These are phyloP conservation scores for Sclerotinia trifoliorum DNA, from an alignment of 2,329 filamentous ascomycete species.

Conservation along the genomic window DNA sequence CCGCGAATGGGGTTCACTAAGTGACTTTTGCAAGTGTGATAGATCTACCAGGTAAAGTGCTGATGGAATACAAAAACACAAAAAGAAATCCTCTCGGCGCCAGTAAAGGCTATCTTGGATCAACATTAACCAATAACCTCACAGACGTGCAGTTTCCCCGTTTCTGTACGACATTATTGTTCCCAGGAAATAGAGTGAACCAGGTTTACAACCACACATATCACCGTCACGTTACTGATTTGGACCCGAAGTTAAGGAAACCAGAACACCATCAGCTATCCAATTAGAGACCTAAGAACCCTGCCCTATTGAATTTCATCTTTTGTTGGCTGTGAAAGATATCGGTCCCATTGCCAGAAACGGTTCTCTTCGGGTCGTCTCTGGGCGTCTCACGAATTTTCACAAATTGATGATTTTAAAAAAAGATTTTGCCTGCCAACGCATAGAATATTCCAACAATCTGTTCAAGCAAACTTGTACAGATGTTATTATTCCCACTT, in stretches of 20 bases:
- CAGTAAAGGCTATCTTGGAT: slow-evolving; percentile 1
- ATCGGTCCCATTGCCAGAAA: slow-evolving; percentile 16
- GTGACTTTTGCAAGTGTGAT: slow-evolving; percentile 29
- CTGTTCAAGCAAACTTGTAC: not conserved
- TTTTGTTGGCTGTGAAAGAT: slow-evolving; percentile 12
- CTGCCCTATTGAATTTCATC: slow-evolving; percentile 22
- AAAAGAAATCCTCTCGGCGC: not conserved
- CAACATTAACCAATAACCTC: slow-evolving; percentile 9
- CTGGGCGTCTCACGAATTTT: not conserved
- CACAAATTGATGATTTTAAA: not conserved
- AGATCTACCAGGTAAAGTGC: slow-evolving; percentile 23
- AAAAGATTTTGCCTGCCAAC: slow-evolving; percentile 22
- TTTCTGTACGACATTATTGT: slow-evolving; percentile 11
- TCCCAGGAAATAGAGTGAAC: not conserved
- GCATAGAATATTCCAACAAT: slow-evolving; percentile 15
- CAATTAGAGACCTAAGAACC: slow-evolving; percentile 35
- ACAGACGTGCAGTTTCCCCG: not conserved
- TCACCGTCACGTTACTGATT: slow-evolving; percentile 37
- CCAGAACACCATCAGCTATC: slow-evolving; percentile 23
- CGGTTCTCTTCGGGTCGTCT: slow-evolving; percentile 4
- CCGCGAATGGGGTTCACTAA: slow-evolving; percentile 31
- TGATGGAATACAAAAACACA: not conserved
- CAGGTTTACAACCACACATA: slow-evolving; percentile 33
- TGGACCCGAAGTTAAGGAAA: slow-evolving; percentile 29
- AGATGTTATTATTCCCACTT: slow-evolving; percentile 5